Evolutionary conservation across 1,139 yeast genomes (phyloP).

Genomic region (Candida pseudoviswanathii): DNA sequence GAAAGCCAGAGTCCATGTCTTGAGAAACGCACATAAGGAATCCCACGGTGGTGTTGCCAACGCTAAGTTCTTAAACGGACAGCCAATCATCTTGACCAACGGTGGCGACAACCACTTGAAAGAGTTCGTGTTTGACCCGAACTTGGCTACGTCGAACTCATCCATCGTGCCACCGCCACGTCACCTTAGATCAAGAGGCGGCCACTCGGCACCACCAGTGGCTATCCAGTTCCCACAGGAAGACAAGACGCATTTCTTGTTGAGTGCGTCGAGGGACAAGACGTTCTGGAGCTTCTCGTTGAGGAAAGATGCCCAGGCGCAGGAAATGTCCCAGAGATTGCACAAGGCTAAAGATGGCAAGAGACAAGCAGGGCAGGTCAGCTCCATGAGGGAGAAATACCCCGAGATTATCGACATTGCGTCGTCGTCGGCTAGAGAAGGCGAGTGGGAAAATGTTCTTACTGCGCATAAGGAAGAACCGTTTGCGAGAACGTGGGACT

Average conservation of each 20-base stretch:
- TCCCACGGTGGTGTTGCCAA: constrained; percentile 79
- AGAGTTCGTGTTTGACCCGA: constrained; percentile 93
- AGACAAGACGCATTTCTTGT: constrained; percentile 76
- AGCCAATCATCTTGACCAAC: constrained; percentile 85
- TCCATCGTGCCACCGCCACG: constrained; percentile 87
- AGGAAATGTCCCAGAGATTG: constrained; percentile 82
- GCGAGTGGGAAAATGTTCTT: constrained; percentile 94
- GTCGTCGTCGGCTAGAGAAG: constrained; percentile 75
- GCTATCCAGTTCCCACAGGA: constrained; percentile 76
- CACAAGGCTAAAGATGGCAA: constrained; percentile 57
- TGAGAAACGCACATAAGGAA: constrained; percentile 74
- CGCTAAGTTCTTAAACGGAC: constrained; percentile 82
- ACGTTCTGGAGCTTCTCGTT: constrained; percentile 90
- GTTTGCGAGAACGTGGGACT: constrained; percentile 92
- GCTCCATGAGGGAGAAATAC: constrained; percentile 60
- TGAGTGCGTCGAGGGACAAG: constrained; percentile 86
- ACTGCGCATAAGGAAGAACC: constrained; percentile 86
- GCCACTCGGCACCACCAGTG: constrained; percentile 92
- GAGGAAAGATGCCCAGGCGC: constrained; percentile 95
- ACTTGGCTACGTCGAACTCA: constrained; percentile 66
- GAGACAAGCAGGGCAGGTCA: constrained; percentile 59
- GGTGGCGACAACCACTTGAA: constrained; percentile 92
- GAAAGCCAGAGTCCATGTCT: constrained; percentile 70
- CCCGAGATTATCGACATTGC: constrained; percentile 78
- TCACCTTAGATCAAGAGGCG: constrained; percentile 90